These are phyloP conservation scores for Pisolithus tinctorius DNA, from an alignment of 768 basidiomycete genomes.

Conservation along the genomic window DNA sequence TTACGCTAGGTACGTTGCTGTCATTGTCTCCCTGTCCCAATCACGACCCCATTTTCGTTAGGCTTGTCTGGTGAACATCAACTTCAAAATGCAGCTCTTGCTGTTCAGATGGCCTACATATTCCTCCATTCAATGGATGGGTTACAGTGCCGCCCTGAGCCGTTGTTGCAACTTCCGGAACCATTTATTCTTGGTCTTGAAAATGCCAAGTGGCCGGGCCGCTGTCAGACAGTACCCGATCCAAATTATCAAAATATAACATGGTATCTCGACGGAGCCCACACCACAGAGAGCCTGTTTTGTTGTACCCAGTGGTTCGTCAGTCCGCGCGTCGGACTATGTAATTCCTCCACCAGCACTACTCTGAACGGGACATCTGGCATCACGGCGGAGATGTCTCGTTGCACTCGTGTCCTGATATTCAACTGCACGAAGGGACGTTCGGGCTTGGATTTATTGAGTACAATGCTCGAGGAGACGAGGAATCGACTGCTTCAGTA, in stretches of 20 bases:
- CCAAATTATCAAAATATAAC: constrained; percentile 43
- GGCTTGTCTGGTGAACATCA: constrained; percentile 88
- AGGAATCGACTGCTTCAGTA: constrained; percentile 39
- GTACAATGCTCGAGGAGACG: constrained; percentile 47
- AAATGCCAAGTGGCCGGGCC: constrained; percentile 83
- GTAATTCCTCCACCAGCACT: constrained; percentile 12
- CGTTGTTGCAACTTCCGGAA: constrained; percentile 34
- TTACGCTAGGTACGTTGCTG: constrained; percentile 52
- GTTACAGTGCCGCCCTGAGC: constrained; percentile 4
- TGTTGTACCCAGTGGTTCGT: constrained; percentile 90
- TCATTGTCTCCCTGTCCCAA: not conserved
- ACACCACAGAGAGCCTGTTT: constrained; percentile 84
- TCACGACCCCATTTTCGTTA: constrained; percentile 20
- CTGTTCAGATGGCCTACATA: constrained; percentile 60
- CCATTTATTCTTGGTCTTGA: constrained; percentile 59
- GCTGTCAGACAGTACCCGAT: constrained; percentile 81
- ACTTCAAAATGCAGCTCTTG: constrained; percentile 79
- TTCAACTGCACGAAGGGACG: constrained; percentile 96
- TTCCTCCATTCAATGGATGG: constrained; percentile 45
- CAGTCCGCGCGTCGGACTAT: constrained; percentile 46
- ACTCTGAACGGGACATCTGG: not conserved
- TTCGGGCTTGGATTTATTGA: constrained; percentile 70
- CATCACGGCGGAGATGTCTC: constrained; percentile 9
- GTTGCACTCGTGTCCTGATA: constrained; percentile 55
- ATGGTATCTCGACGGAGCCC: constrained; percentile 96